A percentile compares a stretch with the other conserved stretches of the same genome.
phyloP scores from a whole-genome alignment of 1,284 basidiomycete genomes.

The Sparassis latifolia region DNA sequence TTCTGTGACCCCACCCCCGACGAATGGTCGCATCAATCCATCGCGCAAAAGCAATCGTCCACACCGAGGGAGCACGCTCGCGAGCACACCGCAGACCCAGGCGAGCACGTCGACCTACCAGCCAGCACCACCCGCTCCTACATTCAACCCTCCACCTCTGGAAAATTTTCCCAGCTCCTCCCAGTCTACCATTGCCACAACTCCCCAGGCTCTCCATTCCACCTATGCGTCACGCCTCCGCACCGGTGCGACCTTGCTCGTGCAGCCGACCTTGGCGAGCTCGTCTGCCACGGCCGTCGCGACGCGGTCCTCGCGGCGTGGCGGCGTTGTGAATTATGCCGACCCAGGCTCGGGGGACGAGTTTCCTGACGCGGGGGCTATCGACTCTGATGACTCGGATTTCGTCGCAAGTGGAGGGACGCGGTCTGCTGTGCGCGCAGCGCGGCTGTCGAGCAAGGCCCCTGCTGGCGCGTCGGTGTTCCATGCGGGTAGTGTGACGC shows the following conservation, averaged over 20 bases:
- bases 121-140: constrained; percentile 16
- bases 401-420: constrained; percentile 48
- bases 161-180: constrained; percentile 29
- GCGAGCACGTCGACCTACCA: constrained; percentile 7
- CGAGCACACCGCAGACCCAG: constrained; percentile 23
- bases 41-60: constrained; percentile 30
- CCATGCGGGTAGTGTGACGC: constrained; percentile 19
- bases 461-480: constrained; percentile 32
- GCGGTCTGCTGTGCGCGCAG: constrained; percentile 34
- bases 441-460: constrained; percentile 30
- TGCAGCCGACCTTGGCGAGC: constrained; percentile 76
- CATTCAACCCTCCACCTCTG: constrained; percentile 8
- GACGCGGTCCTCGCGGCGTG: constrained; percentile 44
- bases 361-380: constrained; percentile 68
- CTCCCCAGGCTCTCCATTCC: constrained; percentile 71
- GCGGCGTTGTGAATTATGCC: constrained; percentile 78
- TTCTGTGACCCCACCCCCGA: constrained; percentile 42
- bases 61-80: constrained; percentile 29
- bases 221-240: constrained; percentile 89
- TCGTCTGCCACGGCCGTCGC: constrained; percentile 32
- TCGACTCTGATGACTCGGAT: constrained; percentile 73
- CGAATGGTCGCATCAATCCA: constrained; percentile 27
- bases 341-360: constrained; percentile 83
- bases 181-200: constrained; percentile 48
- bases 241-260: constrained; percentile 85